Conservation (phyloP, 257 asterid genomes). For the Jasminum sambac region DNA sequence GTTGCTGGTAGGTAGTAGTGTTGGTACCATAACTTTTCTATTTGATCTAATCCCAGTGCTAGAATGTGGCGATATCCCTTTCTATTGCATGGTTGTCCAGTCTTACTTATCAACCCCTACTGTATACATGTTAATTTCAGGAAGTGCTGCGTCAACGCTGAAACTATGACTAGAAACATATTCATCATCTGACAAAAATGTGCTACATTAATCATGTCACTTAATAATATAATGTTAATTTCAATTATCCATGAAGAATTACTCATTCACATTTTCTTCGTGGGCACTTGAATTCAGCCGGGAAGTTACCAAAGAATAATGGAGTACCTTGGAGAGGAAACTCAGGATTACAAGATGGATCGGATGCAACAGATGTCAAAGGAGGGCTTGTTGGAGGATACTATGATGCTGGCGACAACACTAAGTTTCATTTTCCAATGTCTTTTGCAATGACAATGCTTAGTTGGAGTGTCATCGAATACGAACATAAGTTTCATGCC, state of each 20-base stretch:
- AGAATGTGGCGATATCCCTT: no score
- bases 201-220: no score
- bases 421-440: conserved; percentile 82
- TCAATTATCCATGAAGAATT: no score
- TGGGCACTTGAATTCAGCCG: conserved; percentile 51
- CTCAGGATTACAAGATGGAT: conserved; percentile 80
- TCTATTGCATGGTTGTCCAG: no score
- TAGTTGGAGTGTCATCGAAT: conserved; percentile 92
- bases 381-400: conserved; percentile 89
- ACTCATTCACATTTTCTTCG: not conserved
- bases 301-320: conserved; percentile 66
- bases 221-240: not conserved
- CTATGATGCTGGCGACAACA: conserved; percentile 87
- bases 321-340: conserved; percentile 75
- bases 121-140: no score
- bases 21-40: no score
- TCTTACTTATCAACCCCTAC: no score
- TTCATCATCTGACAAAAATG: no score
- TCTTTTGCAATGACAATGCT: conserved; percentile 90
- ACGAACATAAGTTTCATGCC: conserved; percentile 73
- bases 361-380: conserved; percentile 49
- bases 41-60: no score
- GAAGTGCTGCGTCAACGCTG: no score
- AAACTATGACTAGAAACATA: no score
- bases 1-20: no score